Conservation (phyloP, 2,329 filamentous ascomycete genomes). For the Diplodia scrobiculata region DNA sequence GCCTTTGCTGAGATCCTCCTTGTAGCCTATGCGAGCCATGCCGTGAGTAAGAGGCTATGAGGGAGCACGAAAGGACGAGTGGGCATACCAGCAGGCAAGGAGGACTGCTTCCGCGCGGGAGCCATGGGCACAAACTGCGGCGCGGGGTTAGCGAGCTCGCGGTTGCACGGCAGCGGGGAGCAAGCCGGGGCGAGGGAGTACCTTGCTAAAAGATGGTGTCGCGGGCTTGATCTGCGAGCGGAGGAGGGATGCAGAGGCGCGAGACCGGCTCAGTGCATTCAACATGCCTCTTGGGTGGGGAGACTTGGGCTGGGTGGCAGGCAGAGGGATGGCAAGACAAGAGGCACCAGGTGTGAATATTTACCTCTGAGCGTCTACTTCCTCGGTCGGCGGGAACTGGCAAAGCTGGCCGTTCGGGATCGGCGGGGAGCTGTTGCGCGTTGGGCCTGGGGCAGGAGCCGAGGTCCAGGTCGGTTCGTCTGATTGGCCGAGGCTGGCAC, state of each 20-base stretch:
- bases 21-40: conserved; percentile 62
- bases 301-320: conserved; percentile 11
- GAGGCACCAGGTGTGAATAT: neutral
- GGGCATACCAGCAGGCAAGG: conserved; percentile 51
- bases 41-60: conserved; percentile 15
- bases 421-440: conserved; percentile 16
- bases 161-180: conserved; percentile 13
- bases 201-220: conserved; percentile 37
- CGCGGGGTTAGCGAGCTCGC: conserved; percentile 6
- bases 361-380: conserved; percentile 14
- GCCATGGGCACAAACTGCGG: conserved; percentile 43
- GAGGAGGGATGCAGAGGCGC: conserved; percentile 44
- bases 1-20: conserved; percentile 76
- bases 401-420: conserved; percentile 20
- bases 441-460: conserved; percentile 9
- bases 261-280: conserved; percentile 45
- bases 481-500: conserved; percentile 19
- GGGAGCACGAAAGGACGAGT: conserved; percentile 32
- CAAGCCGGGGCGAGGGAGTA: conserved; percentile 30
- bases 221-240: conserved; percentile 39
- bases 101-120: conserved; percentile 46
- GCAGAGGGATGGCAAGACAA: neutral
- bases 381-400: conserved; percentile 30
- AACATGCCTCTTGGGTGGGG: conserved; percentile 41
- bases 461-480: conserved; percentile 18